These are phyloP conservation scores for Aphanomyces euteiches DNA, from an alignment of 352 stramenopile genomes.

Conservation along the genomic window DNA sequence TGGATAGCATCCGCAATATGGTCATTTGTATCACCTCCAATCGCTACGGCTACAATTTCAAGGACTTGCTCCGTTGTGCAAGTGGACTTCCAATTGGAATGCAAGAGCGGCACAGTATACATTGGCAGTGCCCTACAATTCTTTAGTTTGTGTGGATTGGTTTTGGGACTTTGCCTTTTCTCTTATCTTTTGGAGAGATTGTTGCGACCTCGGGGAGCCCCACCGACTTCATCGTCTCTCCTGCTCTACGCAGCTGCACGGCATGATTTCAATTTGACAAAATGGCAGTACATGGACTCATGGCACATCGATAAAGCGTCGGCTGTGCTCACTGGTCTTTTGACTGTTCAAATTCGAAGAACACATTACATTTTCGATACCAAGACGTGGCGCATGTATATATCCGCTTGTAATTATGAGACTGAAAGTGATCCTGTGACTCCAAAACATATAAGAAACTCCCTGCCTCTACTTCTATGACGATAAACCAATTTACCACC, in stretches of 20 bases:
- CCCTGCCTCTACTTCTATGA: too few relatives aligned
- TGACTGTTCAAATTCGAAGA: too few relatives aligned
- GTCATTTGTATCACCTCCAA: background rate
- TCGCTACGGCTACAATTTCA: background rate
- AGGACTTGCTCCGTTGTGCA: background rate
- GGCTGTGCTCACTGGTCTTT: constrained; percentile 16
- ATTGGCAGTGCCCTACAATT: background rate
- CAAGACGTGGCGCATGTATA: constrained; percentile 21
- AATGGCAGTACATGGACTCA: background rate
- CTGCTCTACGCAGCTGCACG: constrained; percentile 3
- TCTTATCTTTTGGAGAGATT: constrained; percentile 7
- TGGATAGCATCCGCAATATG: background rate
- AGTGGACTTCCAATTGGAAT: background rate
- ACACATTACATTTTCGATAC: constrained; percentile 13
- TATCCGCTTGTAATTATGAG: too few relatives aligned
- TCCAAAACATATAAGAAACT: too few relatives aligned
- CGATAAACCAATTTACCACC: too few relatives aligned
- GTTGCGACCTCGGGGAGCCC: background rate
- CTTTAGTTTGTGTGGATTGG: background rate
- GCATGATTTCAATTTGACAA: background rate
- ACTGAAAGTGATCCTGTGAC: too few relatives aligned
- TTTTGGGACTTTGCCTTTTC: background rate
- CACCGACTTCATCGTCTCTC: background rate
- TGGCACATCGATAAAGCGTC: constrained; percentile 19
- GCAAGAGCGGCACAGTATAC: background rate